phyloP scores from a whole-genome alignment of 1,284 basidiomycete genomes.

The Violaceomyces palustris region DNA sequence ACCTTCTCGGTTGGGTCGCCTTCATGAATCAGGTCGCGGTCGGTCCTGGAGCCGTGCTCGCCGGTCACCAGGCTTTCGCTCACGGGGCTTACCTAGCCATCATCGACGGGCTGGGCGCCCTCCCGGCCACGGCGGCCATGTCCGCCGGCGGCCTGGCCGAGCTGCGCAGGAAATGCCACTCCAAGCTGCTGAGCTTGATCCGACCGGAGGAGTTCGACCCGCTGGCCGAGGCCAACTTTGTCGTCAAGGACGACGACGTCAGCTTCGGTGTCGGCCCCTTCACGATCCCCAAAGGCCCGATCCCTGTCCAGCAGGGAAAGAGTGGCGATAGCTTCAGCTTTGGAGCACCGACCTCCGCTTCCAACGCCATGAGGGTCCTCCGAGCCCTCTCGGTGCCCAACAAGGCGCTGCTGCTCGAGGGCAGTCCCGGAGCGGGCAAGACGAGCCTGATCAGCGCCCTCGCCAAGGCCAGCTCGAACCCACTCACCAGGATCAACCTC shows the following conservation, averaged over 20 bases:
- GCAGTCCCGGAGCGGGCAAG: conserved; percentile 98
- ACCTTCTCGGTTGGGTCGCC: conserved; percentile 85
- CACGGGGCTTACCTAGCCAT: conserved; percentile 54
- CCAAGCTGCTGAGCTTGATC: conserved; percentile 53
- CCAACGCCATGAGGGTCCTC: conserved; percentile 83
- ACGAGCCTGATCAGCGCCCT: conserved; percentile 88
- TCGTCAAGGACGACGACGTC: conserved; percentile 40
- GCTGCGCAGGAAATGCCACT: conserved; percentile 59
- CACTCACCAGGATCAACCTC: conserved; percentile 90
- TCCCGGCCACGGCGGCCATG: conserved; percentile 46
- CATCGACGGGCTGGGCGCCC: conserved; percentile 54
- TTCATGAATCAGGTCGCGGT: conserved; percentile 71
- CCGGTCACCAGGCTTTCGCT: no score
- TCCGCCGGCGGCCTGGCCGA: conserved; percentile 63
- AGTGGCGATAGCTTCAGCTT: no score
- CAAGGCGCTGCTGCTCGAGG: conserved; percentile 92
- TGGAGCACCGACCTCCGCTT: conserved; percentile 77
- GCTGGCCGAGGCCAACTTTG: conserved; percentile 55
- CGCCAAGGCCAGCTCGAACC: conserved; percentile 72
- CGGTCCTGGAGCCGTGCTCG: conserved; percentile 23
- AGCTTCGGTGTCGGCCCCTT: conserved; percentile 71
- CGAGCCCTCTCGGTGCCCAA: conserved; percentile 75
- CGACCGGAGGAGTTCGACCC: conserved; percentile 20
- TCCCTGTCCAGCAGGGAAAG: conserved; percentile 12
- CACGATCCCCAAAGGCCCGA: conserved; percentile 62